These are phyloP conservation scores for Kazachstania bromeliacearum DNA, from an alignment of 805 yeast genomes.

Conservation along the genomic window DNA sequence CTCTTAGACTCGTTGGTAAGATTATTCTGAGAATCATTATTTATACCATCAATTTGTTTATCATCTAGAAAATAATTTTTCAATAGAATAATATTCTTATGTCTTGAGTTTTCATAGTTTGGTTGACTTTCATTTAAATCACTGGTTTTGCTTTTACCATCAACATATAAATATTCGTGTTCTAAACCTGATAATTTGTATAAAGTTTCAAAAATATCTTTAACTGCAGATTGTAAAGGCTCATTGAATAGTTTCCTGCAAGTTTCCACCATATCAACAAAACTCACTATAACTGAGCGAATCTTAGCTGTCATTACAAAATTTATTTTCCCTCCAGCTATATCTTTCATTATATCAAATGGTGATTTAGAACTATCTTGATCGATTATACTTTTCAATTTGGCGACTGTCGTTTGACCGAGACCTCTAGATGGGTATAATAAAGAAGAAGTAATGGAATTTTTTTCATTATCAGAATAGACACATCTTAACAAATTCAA, in stretches of 20 bases:
- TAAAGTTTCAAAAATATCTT: conserved; percentile 21
- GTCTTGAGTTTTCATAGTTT: conserved; percentile 21
- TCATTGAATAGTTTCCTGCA: conserved; percentile 11
- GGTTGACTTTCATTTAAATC: conserved; percentile 13
- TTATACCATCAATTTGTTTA: conserved; percentile 4
- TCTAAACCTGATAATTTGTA: conserved; percentile 26
- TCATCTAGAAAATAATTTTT: conserved; percentile 18
- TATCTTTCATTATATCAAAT: conserved; percentile 10
- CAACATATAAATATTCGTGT: conserved; percentile 18
- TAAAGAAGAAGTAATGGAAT: conserved; percentile 50
- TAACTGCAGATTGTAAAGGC: conserved; percentile 9
- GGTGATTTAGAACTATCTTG: conserved; percentile 7
- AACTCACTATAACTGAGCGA: conserved; percentile 13
- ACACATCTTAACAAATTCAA: conserved; percentile 58
- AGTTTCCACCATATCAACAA: conserved; percentile 17
- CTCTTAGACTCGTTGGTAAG: conserved; percentile 1
- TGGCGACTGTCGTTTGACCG: conserved; percentile 45
- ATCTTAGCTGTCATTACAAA: conserved; percentile 17
- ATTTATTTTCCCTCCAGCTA: conserved; percentile 6
- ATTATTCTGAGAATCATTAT: not conserved
- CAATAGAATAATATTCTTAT: conserved; percentile 19
- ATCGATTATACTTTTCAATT: conserved; percentile 15
- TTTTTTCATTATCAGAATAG: conserved; percentile 46
- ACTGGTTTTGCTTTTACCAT: conserved; percentile 19
- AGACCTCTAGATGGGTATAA: conserved; percentile 57